Conservation (phyloP, 495 filamentous ascomycete genomes). For the Beverwykella pulmonaria region DNA sequence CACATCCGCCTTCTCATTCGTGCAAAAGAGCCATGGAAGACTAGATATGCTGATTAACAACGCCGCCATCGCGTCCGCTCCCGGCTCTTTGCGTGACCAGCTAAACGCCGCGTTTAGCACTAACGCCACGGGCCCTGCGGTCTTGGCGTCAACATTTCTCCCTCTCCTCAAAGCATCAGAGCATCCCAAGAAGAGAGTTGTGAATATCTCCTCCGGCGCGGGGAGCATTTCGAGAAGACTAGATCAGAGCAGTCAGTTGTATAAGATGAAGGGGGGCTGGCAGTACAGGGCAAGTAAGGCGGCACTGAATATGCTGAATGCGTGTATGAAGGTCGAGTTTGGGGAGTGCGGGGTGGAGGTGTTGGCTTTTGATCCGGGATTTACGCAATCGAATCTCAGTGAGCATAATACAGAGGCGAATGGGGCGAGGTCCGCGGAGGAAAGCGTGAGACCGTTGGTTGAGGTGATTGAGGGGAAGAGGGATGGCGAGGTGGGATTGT, state of each 20-base stretch:
- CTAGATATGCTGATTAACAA: conserved; percentile 38
- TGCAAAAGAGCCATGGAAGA: conserved; percentile 31
- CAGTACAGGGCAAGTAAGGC: conserved; percentile 43
- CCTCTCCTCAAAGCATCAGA: conserved; percentile 39
- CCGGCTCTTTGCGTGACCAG: conserved; percentile 5
- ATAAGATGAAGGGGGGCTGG: conserved; percentile 3
- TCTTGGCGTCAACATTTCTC: conserved; percentile 37
- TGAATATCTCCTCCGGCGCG: conserved; percentile 41
- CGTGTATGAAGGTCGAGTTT: conserved; percentile 25
- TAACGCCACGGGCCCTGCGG: conserved; percentile 45
- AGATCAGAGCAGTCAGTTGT: conserved; percentile 35
- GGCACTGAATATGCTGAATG: conserved; percentile 41
- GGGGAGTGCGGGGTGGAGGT: conserved; percentile 34
- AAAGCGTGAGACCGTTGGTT: conserved; percentile 34
- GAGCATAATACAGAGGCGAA: conserved; percentile 32
- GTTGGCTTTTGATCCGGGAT: conserved; percentile 39
- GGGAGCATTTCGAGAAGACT: conserved; percentile 39
- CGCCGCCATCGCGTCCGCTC: conserved; percentile 19
- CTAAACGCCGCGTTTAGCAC: conserved; percentile 34
- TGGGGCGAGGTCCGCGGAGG: conserved; percentile 40
- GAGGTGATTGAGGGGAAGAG: conserved; percentile 42
- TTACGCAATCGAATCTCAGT: conserved; percentile 46
- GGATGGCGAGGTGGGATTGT: conserved; percentile 46
- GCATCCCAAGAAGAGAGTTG: conserved; percentile 29
- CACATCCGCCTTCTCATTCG: conserved; percentile 3